These are phyloP conservation scores for Tolypocladium pustulatum DNA, from an alignment of 2,329 filamentous ascomycete genomes.

Conservation along the genomic window DNA sequence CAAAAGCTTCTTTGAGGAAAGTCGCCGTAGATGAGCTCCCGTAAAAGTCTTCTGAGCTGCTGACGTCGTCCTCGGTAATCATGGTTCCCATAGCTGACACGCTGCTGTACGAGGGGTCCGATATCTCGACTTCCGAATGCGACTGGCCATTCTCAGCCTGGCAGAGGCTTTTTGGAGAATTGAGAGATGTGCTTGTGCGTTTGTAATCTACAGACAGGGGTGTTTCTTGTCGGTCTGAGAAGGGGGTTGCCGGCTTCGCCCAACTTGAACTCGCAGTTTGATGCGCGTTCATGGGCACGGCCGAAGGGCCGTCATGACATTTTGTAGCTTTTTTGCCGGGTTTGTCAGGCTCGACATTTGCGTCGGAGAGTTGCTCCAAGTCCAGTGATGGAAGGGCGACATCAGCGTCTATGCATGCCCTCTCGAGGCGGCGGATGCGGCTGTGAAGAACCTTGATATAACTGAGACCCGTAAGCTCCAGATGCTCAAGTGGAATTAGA, in stretches of 20 bases:
- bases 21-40: slow-evolving; percentile 15
- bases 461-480: neutral
- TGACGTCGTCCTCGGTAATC: slow-evolving; percentile 18
- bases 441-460: neutral
- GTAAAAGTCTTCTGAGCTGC: neutral
- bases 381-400: neutral
- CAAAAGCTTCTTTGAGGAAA: slow-evolving; percentile 26
- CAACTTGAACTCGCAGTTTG: neutral
- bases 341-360: neutral
- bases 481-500: neutral
- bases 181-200: neutral
- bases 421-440: neutral
- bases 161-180: neutral
- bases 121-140: neutral
- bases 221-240: neutral
- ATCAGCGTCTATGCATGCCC: neutral
- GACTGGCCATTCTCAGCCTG: neutral
- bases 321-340: neutral
- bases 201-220: neutral
- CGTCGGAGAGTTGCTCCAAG: neutral
- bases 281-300: neutral
- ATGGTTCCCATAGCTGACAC: slow-evolving; percentile 27
- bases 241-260: neutral
- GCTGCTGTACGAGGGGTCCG: slow-evolving; percentile 5
- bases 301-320: neutral